Base-by-base conservation (phyloP, 2,329 filamentous ascomycete genomes). In the Phialocephala sp. region DNA sequence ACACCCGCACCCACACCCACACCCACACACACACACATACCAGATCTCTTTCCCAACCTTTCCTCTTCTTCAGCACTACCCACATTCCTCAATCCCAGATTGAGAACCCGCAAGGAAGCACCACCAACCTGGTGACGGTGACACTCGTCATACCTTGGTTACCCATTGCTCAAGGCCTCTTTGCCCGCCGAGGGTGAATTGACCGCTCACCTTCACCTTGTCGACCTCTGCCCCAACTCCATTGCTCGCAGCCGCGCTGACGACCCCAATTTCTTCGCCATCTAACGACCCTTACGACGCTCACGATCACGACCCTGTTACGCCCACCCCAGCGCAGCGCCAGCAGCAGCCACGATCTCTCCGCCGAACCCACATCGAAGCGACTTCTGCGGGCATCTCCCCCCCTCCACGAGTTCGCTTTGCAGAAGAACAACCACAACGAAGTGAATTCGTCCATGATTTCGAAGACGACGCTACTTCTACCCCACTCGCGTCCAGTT, bases 251-350 rank as follows among this genome's bases (percentile, higher is more conserved):
- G 73, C 69, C 68, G 72, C 72, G 68, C 69, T 77, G 75, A 74
- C 75, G 75, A 71, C 63, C 60, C 64, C 67, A 72, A 72, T 65
- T 39, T 65, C 65, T 22, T 35, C 69, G 47, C 62, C 41, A 58
- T 69, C 64, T 77, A 72, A 77, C 75, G 76, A 77, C 75, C 69
- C 65, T 75, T 69, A 77, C 75, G 76, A 77, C 60, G 65, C 69
- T 60, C 60, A 77, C 75, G 76, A 76, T 67, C 71, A 77, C 75
- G 76, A 76, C 66, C 70, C 67, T 36, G 64, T 71, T 68, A 76
- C 73, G 65, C 73, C 72, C 15, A 68, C 57, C 50, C 63, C 66
- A 58, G 56, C 67, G 63, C 72, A 72, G 71, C 74, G 74, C 74
- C 76, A 76, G 73, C 74, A 73, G 71, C 73, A 68, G 58, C 62